Percentiles rank a stretch among this genome's conserved stretches.
These are phyloP conservation scores for Talaromyces proteolyticus DNA, from an alignment of 495 filamentous ascomycete species.

Conservation along the genomic window DNA sequence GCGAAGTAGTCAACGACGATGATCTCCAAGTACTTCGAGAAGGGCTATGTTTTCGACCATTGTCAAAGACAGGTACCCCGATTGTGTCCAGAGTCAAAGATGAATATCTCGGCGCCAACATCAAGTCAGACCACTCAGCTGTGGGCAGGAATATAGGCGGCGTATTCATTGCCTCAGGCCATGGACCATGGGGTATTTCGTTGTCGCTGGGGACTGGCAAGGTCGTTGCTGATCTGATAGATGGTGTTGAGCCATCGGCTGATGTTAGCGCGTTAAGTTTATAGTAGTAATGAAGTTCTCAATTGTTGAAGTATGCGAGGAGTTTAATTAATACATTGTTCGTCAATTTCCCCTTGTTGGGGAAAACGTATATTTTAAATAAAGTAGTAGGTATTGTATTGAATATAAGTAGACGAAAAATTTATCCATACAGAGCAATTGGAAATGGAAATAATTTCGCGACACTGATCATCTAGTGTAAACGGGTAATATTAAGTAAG, in stretches of 20 bases:
- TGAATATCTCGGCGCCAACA: constrained; percentile 38
- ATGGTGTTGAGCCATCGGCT: constrained; percentile 38
- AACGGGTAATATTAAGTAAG: no score
- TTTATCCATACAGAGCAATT: no score
- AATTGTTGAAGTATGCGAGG: neutral
- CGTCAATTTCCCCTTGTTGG: no score
- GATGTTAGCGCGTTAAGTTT: constrained; percentile 44
- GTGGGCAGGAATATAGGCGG: constrained; percentile 37
- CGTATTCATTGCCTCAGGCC: constrained; percentile 66
- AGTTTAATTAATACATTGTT: neutral
- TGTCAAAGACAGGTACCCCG: constrained; percentile 55
- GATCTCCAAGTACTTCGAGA: constrained; percentile 59
- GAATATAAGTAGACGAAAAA: no score
- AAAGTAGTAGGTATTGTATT: no score
- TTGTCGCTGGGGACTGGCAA: constrained; percentile 59
- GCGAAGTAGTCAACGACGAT: no score
- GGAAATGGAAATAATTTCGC: no score
- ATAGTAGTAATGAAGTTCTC: neutral
- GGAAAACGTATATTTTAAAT: no score
- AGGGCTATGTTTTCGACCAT: constrained; percentile 68
- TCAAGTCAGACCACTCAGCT: neutral
- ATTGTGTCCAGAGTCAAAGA: constrained; percentile 53
- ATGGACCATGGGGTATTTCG: constrained; percentile 69
- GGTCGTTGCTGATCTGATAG: constrained; percentile 58
- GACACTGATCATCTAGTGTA: no score